Conservation (phyloP, 306 rosid species). For the Prunus dulcis region DNA sequence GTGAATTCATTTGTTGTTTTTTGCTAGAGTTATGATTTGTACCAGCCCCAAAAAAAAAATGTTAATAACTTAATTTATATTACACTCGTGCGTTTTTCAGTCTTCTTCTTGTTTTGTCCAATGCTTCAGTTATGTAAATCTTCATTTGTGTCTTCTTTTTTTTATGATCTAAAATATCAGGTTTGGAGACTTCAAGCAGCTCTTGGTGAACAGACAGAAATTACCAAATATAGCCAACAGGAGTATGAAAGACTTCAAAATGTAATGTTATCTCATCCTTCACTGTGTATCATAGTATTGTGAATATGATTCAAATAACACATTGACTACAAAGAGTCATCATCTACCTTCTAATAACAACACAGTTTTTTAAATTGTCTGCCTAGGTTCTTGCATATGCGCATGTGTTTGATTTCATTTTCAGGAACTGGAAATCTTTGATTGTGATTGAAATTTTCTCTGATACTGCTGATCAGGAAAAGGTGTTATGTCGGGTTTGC, state of each 20-base stretch:
- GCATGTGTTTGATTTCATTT: background rate
- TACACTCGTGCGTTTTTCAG: too few species aligned
- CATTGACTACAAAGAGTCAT: background rate
- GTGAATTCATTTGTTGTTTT: background rate
- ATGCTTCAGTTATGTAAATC: background rate
- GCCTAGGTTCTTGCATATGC: background rate
- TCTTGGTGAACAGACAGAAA: slow-evolving; percentile 92
- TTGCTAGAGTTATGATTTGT: background rate
- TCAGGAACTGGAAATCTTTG: background rate
- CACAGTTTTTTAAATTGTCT: background rate
- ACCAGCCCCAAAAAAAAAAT: background rate
- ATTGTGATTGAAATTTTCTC: background rate
- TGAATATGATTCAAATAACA: background rate
- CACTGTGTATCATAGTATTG: background rate
- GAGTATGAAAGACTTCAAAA: slow-evolving; percentile 92
- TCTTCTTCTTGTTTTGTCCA: background rate
- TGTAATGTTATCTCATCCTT: slow-evolving; percentile 43
- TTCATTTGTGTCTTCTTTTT: background rate
- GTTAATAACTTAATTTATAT: background rate
- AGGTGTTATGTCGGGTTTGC: slow-evolving; percentile 90
- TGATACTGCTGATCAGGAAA: slow-evolving; percentile 58
- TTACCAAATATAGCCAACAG: slow-evolving; percentile 87
- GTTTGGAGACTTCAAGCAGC: slow-evolving; percentile 99
- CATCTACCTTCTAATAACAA: too few species aligned
- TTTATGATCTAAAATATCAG: slow-evolving; percentile 35